phyloP scores from a whole-genome alignment of 208 protist genomes.

The Acanthamoeba triangularis region DNA sequence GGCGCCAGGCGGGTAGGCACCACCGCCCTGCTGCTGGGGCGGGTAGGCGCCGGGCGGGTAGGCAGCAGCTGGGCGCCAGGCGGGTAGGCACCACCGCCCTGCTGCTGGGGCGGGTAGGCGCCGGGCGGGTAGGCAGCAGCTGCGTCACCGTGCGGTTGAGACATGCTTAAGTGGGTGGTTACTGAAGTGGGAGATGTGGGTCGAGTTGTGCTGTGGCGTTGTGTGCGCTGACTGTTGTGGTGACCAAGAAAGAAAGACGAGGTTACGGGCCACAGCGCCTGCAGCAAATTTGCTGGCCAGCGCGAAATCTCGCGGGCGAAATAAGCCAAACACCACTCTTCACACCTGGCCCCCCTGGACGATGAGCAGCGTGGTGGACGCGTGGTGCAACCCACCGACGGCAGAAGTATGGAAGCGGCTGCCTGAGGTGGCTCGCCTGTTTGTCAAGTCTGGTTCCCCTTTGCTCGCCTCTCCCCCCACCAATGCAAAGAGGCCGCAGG shows the following conservation, averaged over 20 bases:
- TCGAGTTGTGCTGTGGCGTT: neutral
- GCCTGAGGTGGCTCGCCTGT: constrained; percentile 39
- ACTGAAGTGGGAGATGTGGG: neutral
- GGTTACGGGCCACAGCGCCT: no score
- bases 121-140: neutral
- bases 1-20: neutral
- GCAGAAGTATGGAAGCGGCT: neutral
- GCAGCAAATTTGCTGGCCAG: no score
- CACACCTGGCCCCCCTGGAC: neutral
- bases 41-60: neutral
- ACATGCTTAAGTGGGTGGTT: neutral
- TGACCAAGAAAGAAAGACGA: neutral
- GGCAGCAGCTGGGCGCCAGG: neutral
- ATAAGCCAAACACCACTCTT: neutral
- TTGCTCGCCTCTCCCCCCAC: neutral
- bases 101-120: neutral
- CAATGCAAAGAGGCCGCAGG: neutral
- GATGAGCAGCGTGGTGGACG: constrained; percentile 23
- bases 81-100: neutral
- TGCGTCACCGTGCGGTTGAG: neutral
- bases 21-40: neutral
- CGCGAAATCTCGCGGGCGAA: no score
- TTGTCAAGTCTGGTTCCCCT: constrained; percentile 19
- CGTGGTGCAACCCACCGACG: constrained; percentile 19
- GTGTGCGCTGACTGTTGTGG: neutral